A percentile compares a stretch with the other conserved stretches of the same genome.
phyloP scores from a whole-genome alignment of 108 stramenopile species.

The Nitzschia palea region DNA sequence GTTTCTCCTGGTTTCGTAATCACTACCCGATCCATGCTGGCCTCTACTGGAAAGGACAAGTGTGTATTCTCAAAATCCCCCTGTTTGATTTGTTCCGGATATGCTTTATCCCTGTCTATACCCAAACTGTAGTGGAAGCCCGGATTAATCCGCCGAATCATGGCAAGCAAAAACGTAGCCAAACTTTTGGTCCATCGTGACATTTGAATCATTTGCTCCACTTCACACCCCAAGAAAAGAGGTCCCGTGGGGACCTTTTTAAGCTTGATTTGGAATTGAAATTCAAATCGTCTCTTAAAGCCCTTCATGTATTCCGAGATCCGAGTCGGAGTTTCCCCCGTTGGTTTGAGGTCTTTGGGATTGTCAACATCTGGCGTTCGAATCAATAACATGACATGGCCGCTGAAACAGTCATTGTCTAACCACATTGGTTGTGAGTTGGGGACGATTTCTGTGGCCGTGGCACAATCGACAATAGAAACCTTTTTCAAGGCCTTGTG shows the following conservation, averaged over 20 bases:
- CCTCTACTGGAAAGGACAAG: conserved; percentile 70
- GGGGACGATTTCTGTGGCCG: conserved; percentile 40
- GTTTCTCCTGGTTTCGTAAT: conserved; percentile 59
- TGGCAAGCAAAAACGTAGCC: conserved; percentile 47
- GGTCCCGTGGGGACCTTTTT: conserved; percentile 61
- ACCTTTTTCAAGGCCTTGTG: conserved; percentile 39
- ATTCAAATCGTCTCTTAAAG: conserved; percentile 71
- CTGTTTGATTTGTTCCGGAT: conserved; percentile 4
- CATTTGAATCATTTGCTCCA: conserved; percentile 56
- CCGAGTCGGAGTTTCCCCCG: conserved; percentile 20
- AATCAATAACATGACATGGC: conserved; percentile 64
- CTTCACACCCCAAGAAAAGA: conserved; percentile 68
- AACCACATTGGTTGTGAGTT: conserved; percentile 37
- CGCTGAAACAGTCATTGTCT: conserved; percentile 70
- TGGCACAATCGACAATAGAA: conserved; percentile 37
- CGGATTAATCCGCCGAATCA: conserved; percentile 62
- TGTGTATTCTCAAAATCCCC: conserved; percentile 63
- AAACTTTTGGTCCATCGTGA: conserved; percentile 54
- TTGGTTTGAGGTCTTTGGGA: conserved; percentile 12
- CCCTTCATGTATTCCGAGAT: conserved; percentile 48
- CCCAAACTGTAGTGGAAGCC: conserved; percentile 68
- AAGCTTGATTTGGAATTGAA: conserved; percentile 78
- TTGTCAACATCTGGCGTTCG: conserved; percentile 66
- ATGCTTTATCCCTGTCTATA: conserved; percentile 13
- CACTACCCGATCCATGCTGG: conserved; percentile 75